A percentile compares a stretch with the other conserved stretches of the same genome.
Conservation (phyloP, 805 yeast genomes). For the Hanseniaspora jakobsenii region DNA sequence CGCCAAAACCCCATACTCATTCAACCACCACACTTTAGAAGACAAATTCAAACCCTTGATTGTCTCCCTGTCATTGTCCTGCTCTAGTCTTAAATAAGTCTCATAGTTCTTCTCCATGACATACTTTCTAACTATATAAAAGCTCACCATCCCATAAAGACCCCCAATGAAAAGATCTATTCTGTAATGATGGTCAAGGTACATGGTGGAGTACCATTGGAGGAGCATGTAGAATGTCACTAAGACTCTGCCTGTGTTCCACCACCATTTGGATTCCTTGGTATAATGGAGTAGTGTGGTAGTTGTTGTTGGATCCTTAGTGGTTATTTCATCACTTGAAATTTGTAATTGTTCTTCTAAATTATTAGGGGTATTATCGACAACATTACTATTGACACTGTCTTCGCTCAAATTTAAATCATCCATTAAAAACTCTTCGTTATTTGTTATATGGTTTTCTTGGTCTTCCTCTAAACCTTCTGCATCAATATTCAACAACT, state of each 20-base stretch:
- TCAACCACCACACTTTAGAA: conserved; percentile 39
- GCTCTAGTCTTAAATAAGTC: conserved; percentile 18
- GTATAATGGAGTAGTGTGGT: too few relatives aligned
- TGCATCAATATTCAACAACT: too few relatives aligned
- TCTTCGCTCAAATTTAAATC: background rate
- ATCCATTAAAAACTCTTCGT: conserved; percentile 6
- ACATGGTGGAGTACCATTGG: conserved; percentile 70
- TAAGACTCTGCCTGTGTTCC: conserved; percentile 20
- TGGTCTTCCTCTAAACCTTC: too few relatives aligned
- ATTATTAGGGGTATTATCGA: too few relatives aligned
- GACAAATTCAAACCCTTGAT: conserved; percentile 54
- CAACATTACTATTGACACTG: too few relatives aligned
- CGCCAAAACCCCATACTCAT: conserved; percentile 34
- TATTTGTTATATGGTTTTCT: background rate
- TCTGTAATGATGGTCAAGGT: conserved; percentile 62
- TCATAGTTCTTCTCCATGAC: conserved; percentile 27
- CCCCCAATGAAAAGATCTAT: conserved; percentile 48
- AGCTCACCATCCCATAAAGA: conserved; percentile 38
- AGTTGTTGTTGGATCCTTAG: too few relatives aligned
- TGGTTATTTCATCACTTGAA: too few relatives aligned
- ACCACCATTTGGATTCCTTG: conserved; percentile 1
- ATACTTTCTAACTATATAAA: conserved; percentile 32
- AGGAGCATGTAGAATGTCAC: conserved; percentile 36
- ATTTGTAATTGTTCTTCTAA: too few relatives aligned
- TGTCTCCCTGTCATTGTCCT: conserved; percentile 31